Conservation (phyloP, 2,329 filamentous ascomycete genomes). For the Fusarium nygamai region DNA sequence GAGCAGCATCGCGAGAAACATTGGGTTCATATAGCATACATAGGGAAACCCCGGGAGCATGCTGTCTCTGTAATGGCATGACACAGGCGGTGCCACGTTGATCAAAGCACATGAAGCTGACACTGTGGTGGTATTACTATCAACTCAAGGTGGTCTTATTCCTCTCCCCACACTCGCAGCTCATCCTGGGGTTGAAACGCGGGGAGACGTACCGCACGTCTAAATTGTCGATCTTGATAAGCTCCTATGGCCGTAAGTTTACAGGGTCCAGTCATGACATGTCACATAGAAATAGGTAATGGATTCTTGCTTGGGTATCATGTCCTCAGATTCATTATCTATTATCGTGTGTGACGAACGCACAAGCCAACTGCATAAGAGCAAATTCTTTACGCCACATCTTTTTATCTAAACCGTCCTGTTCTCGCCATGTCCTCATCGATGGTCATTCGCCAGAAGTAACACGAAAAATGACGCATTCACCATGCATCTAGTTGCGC, state of each 20-base stretch:
- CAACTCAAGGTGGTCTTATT: constrained; percentile 30
- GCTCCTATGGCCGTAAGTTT: background rate
- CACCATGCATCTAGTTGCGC: background rate
- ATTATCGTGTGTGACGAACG: background rate
- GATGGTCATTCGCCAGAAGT: background rate
- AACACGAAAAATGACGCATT: background rate
- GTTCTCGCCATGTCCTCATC: background rate
- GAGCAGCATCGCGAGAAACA: background rate
- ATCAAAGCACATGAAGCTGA: constrained; percentile 26
- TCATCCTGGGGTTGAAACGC: constrained; percentile 7
- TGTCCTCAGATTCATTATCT: constrained; percentile 10
- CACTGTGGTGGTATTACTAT: constrained; percentile 17
- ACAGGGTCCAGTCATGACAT: background rate
- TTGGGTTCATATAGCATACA: background rate
- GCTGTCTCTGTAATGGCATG: constrained; percentile 19
- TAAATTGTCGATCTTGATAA: constrained; percentile 4
- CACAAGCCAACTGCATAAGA: background rate
- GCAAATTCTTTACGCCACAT: background rate
- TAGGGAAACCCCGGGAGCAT: background rate
- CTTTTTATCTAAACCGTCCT: constrained; percentile 13
- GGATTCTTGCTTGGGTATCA: background rate
- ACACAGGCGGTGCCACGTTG: constrained; percentile 18
- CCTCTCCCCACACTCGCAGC: constrained; percentile 38
- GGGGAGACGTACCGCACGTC: background rate
- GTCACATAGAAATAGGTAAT: background rate